Base-by-base conservation (phyloP, 352 stramenopile species). In the Pythium graminicola region DNA sequence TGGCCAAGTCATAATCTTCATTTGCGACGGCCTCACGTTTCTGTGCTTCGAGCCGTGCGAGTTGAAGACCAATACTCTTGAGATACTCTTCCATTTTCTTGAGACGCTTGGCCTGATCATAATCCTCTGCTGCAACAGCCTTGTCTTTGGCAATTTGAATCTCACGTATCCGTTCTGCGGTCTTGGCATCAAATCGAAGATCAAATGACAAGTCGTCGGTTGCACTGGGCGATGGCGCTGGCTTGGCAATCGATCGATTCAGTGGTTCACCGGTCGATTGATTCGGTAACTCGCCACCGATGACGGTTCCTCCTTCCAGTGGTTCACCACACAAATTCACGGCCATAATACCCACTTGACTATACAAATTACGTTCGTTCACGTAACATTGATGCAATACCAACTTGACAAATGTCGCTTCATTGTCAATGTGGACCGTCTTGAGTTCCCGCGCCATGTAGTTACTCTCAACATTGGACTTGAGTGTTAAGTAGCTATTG, bases 1-100 rank as follows among this genome's bases (percentile, higher is more conserved):
- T 95, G 20, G 91, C 91, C 16, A 79, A 48, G 48, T 97, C 90
- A 47, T 97, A 97, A 56, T 97, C 90, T 63, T 97, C 91, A 22
- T 82, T 88, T 2, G 78, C 70, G 16, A 97, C 90, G 0, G 90
- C 90, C 31, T 95, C 74, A 50, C 70, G 70, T 57, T 97, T 97
- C 38, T 89, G 81, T 4, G 73, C 63, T 39, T 97, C 85, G 0
- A 97, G 69, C 9, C 85, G 68, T 10, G 89, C 81, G 33, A 97
- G 69, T 58, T 96, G 75, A 27, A 92, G 58, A 1, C 91, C 90
- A 42, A 95, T 67, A 36, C 71, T 91, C 62, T 97, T 97, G 38
- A 97, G 69, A 46, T 95, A 72, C 50, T 96, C 90, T 44, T 93
- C 82, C 69, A 86, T 79, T 26, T 73, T 65, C 61, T 93, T 93